Evolutionary conservation across 768 basidiomycete genomes (phyloP), one percentile per base, ranked within the genome.

Genomic region (Pleurotus giganteus): DNA sequence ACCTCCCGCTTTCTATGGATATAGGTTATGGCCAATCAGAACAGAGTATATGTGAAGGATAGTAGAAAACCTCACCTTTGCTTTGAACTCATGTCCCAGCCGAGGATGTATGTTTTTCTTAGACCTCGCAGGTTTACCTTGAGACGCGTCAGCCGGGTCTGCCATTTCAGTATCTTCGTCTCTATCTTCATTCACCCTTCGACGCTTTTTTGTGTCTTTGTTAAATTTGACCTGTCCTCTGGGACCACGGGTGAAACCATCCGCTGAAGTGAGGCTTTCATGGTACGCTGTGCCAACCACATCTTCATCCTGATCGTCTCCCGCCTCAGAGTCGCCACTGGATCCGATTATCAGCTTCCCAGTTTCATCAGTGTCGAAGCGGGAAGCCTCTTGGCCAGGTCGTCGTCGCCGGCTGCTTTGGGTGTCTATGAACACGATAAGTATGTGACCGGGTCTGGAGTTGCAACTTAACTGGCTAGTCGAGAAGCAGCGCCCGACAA

Each of bases 201-300:
- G 73, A 55, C 94, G 85, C 69, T 96, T 94, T 71, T 95, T 98
- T 32, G 94, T 98, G 64, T 96, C 88, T 69, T 97, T 98, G 76
- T 97, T 92, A 73, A 98, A 98, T 69, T 93, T 95, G 66, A 98
- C 71, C 52, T 83, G 84, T 4, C 97, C 97, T 58, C 83, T 85
- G 1, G 85, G 75, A 21, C 92, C 91, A 26, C 95, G 84, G 2
- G 82, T 88, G 73, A 94, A 94, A 19, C 95, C 96, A 68, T 98
- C 96, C 21, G 84, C 85, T 4, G 92, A 94, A 7, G 86, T 85
- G 55, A 96, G 65, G 46, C 78, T 83, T 70, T 97, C 92, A 56
- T 78, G 83, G 70, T 97, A 98, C 1, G 94, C 96, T 6, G 74
- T 78, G 19, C 94, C 91, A 31, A 74, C 86, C 19, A 85, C 78